phyloP scores from a whole-genome alignment of 768 basidiomycete species.

The Lactifluus pinguis region DNA sequence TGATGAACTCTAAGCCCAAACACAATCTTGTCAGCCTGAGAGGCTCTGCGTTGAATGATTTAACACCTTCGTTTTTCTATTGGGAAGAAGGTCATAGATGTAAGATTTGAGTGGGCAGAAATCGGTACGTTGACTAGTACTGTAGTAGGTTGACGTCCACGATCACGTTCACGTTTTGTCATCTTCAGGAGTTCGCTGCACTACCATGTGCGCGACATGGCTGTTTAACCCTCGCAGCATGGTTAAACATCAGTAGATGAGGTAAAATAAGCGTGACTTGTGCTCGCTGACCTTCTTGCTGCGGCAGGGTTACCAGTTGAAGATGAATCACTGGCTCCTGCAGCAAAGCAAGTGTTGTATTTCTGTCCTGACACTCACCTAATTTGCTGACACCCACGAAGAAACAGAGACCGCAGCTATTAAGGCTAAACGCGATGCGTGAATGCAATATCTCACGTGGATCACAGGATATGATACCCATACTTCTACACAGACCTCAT shows the following conservation, averaged over 20 bases:
- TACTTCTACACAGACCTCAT: constrained; percentile 61
- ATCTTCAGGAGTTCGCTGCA: too few relatives aligned
- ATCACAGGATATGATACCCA: not conserved
- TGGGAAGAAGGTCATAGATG: too few relatives aligned
- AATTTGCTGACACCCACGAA: constrained; percentile 31
- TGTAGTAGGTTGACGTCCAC: too few relatives aligned
- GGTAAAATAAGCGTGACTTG: constrained; percentile 66
- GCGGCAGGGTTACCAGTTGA: constrained; percentile 58
- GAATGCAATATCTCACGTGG: constrained; percentile 37
- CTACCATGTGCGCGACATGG: too few relatives aligned
- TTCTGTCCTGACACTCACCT: too few relatives aligned
- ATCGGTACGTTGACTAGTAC: too few relatives aligned
- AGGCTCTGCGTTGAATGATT: too few relatives aligned
- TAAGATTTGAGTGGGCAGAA: too few relatives aligned
- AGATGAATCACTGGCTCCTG: constrained; percentile 30
- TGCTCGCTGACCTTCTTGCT: constrained; percentile 62
- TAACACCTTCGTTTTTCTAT: too few relatives aligned
- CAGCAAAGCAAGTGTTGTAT: constrained; percentile 19
- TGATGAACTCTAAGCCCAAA: too few relatives aligned
- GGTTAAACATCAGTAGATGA: constrained; percentile 82
- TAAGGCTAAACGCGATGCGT: constrained; percentile 60
- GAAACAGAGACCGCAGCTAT: constrained; percentile 56
- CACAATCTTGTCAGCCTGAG: too few relatives aligned
- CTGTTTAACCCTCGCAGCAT: constrained; percentile 43
- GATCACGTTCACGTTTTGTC: too few relatives aligned